Percentiles rank a stretch among this genome's conserved stretches.
Evolutionary conservation across 2,329 filamentous ascomycete genomes (phyloP).

Genomic region (Arthrobotrys conoides): DNA sequence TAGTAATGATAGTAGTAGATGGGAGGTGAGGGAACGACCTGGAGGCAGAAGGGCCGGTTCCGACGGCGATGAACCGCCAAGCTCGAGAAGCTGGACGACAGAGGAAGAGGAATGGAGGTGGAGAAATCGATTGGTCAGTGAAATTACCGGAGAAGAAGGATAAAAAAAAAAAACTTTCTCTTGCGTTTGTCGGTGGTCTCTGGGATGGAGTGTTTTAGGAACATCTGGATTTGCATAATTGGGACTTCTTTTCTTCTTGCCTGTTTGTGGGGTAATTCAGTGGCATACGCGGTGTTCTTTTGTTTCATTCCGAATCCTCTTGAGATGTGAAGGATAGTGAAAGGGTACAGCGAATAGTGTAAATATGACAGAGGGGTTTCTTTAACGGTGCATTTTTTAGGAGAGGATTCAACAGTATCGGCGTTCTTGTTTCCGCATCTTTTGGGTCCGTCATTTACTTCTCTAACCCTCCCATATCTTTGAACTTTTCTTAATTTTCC

Average conservation of each 20-base stretch:
- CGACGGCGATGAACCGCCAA: constrained; percentile 24
- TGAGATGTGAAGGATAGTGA: constrained; percentile 20
- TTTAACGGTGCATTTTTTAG: constrained; percentile 6
- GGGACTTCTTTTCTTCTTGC: constrained; percentile 36
- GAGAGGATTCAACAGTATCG: constrained; percentile 18
- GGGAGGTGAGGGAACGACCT: constrained; percentile 36
- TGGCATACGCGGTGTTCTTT: constrained; percentile 38
- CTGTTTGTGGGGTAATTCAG: constrained; percentile 29
- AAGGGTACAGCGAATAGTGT: neutral
- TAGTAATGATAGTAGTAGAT: constrained; percentile 35
- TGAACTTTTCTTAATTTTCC: neutral
- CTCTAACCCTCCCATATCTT: neutral
- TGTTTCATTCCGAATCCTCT: constrained; percentile 11
- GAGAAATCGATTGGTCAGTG: constrained; percentile 52
- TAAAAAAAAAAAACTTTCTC: constrained; percentile 24
- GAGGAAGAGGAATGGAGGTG: constrained; percentile 57
- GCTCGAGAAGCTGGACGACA: constrained; percentile 47
- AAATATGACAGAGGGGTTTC: constrained; percentile 9
- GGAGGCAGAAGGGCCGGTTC: constrained; percentile 15
- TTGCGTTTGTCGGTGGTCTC: constrained; percentile 42
- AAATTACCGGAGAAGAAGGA: constrained; percentile 56
- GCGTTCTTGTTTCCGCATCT: constrained; percentile 32
- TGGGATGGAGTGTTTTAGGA: constrained; percentile 20
- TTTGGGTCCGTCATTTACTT: neutral
- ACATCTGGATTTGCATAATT: constrained; percentile 33